Evolutionary conservation across 2,329 filamentous ascomycete genomes (phyloP), one percentile per base, ranked within the genome.

Genomic region (Penicillium frequentans): DNA sequence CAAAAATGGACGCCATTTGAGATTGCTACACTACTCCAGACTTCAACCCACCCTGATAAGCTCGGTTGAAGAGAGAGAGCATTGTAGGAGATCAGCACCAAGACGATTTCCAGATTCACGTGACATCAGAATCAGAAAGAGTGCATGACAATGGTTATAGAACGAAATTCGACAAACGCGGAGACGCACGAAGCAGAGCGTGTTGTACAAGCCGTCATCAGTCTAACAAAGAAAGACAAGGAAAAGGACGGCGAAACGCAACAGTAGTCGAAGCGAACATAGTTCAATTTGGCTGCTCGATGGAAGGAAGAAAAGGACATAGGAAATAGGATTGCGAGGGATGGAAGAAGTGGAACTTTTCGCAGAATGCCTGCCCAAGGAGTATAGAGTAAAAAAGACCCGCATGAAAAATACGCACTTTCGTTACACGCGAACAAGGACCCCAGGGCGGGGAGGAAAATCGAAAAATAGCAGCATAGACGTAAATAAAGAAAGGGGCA

Each of bases 361-460:
- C 72, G 73, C 74, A 76, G 67, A 76, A 71, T 71, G 74, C 74
- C 74, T 75, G 72, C 74, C 75, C 74, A 75, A 68, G 68, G 67
- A 69, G 67, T 70, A 74, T 70, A 65, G 66, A 62, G 64, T 58
- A 66, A 68, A 67, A 42, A 60, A 63, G 60, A 69, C 66, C 63
- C 66, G 65, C 68, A 70, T 65, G 57, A 70, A 73, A 59, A 66
- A 68, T 70, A 72, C 68, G 62, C 62, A 71, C 72, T 71, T 69
- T 68, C 70, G 69, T 71, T 71, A 74, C 71, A 74, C 71, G 68
- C 68, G 68, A 68, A 71, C 54, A 63, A 64, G 64, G 63, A 64
- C 66, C 69, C 65, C 58, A 62, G 64, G 63, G 65, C 61, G 49
- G 61, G 64, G 58, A 62, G 51, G 54, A 61, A 56, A 57, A 57